Conservation (phyloP, 495 filamentous ascomycete species). For the Podospora conica region DNA sequence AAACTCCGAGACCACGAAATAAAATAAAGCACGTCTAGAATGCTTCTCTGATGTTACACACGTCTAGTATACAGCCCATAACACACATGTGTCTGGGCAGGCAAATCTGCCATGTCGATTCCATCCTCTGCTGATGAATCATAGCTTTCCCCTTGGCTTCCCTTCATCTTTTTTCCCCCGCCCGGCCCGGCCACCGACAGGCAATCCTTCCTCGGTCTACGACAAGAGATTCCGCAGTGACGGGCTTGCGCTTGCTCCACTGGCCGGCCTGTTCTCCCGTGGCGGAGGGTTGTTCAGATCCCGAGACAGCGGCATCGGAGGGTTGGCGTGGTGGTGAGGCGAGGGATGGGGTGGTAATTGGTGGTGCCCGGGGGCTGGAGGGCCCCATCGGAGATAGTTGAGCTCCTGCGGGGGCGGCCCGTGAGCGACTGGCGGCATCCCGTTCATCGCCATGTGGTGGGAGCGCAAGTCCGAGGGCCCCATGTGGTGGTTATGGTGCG, state of each 20-base stretch:
- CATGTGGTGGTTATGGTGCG: constrained; percentile 23
- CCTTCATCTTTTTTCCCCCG: no score
- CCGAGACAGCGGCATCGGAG: constrained; percentile 21
- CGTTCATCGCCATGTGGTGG: constrained; percentile 31
- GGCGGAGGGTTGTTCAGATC: constrained; percentile 25
- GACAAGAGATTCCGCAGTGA: constrained; percentile 64
- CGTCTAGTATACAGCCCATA: background rate
- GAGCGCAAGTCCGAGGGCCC: constrained; percentile 28
- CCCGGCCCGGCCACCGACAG: no score
- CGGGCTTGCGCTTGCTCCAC: constrained; percentile 67
- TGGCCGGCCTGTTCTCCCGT: constrained; percentile 40
- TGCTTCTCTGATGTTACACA: background rate
- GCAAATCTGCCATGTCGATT: no score
- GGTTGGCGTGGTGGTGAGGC: constrained; percentile 28
- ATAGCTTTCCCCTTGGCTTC: background rate
- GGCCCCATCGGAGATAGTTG: constrained; percentile 23
- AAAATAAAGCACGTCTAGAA: background rate
- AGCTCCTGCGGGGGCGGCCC: constrained; percentile 28
- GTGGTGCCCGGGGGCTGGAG: background rate
- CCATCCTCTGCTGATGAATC: background rate
- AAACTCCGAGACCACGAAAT: background rate
- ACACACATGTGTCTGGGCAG: background rate
- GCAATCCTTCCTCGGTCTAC: background rate
- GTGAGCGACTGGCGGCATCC: constrained; percentile 13
- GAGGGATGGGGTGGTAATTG: background rate